Base-by-base conservation (phyloP, 331 rosid species). In the Saraca asoca region DNA sequence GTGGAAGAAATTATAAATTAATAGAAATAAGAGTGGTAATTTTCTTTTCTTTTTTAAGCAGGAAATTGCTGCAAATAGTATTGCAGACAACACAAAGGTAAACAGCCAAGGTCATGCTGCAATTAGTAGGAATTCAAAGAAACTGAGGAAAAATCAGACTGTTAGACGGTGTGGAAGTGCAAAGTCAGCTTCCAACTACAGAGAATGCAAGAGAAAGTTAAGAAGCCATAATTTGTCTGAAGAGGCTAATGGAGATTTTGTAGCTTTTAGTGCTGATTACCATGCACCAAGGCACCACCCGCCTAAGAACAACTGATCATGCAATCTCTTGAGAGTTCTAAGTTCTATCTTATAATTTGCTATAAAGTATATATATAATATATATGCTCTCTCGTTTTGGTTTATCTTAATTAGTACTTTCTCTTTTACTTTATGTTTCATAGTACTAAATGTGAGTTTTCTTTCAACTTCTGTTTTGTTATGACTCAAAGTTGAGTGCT, bases 221-320 rank as follows among this genome's bases (percentile, higher is more conserved):
- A 71, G 66, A 5, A 69, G 53, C 41, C 35, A 43, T 17, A 41
- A 16, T 41, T 58, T 16, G 54, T 70, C 51, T 29, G 57, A 59
- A 13, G 73, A 60, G 39, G 20, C n/a, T 41, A 58, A 80, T 56
- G 68, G 12, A 17, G 79, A 75, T 15, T 72, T 79, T 68, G 42
- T 69, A 55, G 77, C 80, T 59, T 72, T 78, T 17, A 69, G 71
- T 42, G 74, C 81, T 46, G 87, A 82, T 68, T 82, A 82, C 71
- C 73, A 55, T 62, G 67, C 66, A 35, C 72, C 80, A 58, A 79
- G 78, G 80, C 84, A 79, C 60, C 87, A 79, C 53, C 84, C 87
- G 16, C 87, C 87, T 7, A 79, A 75, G 77, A 77, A 82, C 68
- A 82, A 82, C 53, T 64, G 72, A 75, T 1, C 31, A 24, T 58